Percentiles rank a stretch among this genome's conserved stretches.
phyloP scores from a whole-genome alignment of 2,329 filamentous ascomycete genomes.

The Fusarium annulatum region DNA sequence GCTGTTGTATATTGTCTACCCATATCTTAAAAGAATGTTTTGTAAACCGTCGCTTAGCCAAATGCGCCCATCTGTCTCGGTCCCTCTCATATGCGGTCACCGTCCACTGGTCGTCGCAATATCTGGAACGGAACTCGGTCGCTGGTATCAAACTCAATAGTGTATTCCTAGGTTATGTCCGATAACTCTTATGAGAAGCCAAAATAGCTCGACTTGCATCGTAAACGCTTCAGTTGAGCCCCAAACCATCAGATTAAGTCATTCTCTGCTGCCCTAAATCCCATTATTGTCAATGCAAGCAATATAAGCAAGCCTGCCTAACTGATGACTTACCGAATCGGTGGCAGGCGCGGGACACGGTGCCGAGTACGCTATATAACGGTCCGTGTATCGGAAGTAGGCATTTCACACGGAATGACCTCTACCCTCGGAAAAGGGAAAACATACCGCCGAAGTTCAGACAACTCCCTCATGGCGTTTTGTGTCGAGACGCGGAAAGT shows the following conservation, averaged over 20 bases:
- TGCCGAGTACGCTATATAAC: neutral
- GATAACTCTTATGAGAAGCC: neutral
- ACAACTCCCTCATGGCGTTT: neutral
- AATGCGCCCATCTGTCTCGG: neutral
- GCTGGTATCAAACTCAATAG: neutral
- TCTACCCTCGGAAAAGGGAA: neutral
- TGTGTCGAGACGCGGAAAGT: too few species aligned
- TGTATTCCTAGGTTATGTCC: neutral
- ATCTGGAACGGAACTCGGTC: neutral
- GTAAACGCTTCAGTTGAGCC: neutral
- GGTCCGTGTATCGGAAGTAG: rapidly evolving
- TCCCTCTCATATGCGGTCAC: neutral
- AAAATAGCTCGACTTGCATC: neutral
- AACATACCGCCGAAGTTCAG: neutral
- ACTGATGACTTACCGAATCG: neutral
- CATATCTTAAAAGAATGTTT: neutral
- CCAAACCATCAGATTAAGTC: neutral
- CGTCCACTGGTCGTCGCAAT: neutral
- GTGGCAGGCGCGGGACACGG: neutral
- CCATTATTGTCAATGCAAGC: neutral
- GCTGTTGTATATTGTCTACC: neutral
- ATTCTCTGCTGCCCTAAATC: neutral
- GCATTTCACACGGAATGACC: neutral
- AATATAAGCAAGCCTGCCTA: neutral
- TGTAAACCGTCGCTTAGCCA: neutral